These are phyloP conservation scores for Flueggea neowawraea DNA, from an alignment of 441 rosid genomes.

Conservation along the genomic window DNA sequence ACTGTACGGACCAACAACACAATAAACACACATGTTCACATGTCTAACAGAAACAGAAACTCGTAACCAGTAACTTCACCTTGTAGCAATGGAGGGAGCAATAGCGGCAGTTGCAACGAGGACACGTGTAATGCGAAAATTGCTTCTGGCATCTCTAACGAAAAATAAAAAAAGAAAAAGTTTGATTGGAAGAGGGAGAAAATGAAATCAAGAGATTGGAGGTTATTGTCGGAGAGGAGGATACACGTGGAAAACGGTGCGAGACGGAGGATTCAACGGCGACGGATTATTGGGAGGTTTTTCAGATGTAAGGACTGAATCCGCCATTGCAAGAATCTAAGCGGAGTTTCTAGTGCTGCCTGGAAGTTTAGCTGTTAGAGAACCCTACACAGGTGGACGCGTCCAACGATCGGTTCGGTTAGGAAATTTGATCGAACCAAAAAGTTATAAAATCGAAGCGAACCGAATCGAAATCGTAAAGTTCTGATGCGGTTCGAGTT, in stretches of 20 bases:
- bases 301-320: constrained; percentile 38
- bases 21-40: background rate
- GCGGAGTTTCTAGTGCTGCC: background rate
- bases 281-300: constrained; percentile 36
- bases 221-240: constrained; percentile 7
- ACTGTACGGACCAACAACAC: constrained; percentile 23
- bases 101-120: constrained; percentile 87
- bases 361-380: too few relatives aligned
- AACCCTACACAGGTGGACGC: too few relatives aligned
- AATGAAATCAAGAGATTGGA: background rate
- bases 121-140: constrained; percentile 91
- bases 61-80: constrained; percentile 20
- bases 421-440: too few relatives aligned
- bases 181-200: background rate
- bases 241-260: constrained; percentile 75
- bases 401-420: too few relatives aligned
- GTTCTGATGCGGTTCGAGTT: too few relatives aligned
- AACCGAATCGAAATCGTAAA: too few relatives aligned
- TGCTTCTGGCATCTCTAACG: constrained; percentile 70
- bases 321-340: constrained; percentile 26
- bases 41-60: background rate
- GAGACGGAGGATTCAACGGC: constrained; percentile 43
- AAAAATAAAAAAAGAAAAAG: background rate
- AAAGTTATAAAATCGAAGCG: too few relatives aligned
- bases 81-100: constrained; percentile 85